Percentiles rank a stretch among this genome's conserved stretches.
Evolutionary conservation across 2,329 filamentous ascomycete genomes (phyloP).

Genomic region (Stagonosporopsis chrysanthemi): DNA sequence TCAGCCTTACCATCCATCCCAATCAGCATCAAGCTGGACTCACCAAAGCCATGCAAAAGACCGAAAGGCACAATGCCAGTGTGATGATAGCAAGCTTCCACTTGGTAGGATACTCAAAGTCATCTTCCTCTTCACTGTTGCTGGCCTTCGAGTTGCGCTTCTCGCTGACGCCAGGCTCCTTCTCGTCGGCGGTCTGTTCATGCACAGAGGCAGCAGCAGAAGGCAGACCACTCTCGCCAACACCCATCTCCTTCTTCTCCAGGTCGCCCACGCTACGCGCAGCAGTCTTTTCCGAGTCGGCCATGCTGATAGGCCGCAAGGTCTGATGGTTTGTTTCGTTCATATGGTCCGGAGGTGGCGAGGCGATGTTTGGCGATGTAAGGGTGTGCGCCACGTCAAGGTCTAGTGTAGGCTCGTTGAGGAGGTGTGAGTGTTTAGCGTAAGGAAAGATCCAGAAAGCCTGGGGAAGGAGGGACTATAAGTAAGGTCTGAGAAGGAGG

Average conservation of each 20-base stretch:
- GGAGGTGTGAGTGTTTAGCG: not conserved
- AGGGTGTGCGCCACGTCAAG: slow-evolving; percentile 10
- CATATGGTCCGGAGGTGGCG: slow-evolving; percentile 23
- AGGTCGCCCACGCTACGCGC: slow-evolving; percentile 35
- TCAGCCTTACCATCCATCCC: slow-evolving; percentile 1
- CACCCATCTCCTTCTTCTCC: slow-evolving; percentile 38
- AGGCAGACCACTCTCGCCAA: slow-evolving; percentile 32
- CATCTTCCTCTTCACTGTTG: slow-evolving; percentile 35
- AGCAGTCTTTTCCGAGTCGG: slow-evolving; percentile 45
- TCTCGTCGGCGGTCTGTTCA: slow-evolving; percentile 23
- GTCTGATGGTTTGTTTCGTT: slow-evolving; percentile 32
- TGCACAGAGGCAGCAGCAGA: slow-evolving; percentile 32
- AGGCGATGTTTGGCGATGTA: not conserved
- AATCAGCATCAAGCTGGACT: slow-evolving; percentile 1
- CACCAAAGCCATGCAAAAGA: slow-evolving; percentile 51
- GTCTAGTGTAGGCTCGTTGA: slow-evolving; percentile 2
- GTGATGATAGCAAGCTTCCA: slow-evolving; percentile 46
- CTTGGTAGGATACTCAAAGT: slow-evolving; percentile 46
- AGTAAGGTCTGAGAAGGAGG: slow-evolving; percentile 16
- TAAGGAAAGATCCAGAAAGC: slow-evolving; percentile 4
- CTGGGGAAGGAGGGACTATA: slow-evolving; percentile 25
- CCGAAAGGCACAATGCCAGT: slow-evolving; percentile 44
- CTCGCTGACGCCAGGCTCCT: slow-evolving; percentile 13
- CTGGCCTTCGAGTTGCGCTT: slow-evolving; percentile 30
- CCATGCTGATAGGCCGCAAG: slow-evolving; percentile 40